phyloP scores from a whole-genome alignment of 1,284 basidiomycete species.

The Coriolopsis trogii region DNA sequence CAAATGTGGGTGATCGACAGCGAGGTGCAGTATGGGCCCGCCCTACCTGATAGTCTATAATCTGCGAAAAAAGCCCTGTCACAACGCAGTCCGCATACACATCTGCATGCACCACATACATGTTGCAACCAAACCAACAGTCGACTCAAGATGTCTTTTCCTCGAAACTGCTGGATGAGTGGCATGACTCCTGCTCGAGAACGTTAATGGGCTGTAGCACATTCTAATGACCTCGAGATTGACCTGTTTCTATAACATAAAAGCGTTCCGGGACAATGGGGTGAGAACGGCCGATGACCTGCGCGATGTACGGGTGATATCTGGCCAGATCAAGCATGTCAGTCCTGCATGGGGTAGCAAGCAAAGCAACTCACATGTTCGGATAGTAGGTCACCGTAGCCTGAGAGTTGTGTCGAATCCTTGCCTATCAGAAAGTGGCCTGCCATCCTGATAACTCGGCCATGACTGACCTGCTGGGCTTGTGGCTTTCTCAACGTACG shows the following conservation, averaged over 20 bases:
- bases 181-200: slow-evolving; percentile 4
- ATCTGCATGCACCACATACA: not conserved
- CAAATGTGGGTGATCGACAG: not conserved
- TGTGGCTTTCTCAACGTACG: slow-evolving; percentile 1
- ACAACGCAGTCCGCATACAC: not conserved
- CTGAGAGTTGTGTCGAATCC: not conserved
- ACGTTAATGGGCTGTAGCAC: too few species aligned
- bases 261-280: slow-evolving; percentile 7
- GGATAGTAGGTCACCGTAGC: slow-evolving; percentile 6
- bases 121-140: slow-evolving; percentile 11
- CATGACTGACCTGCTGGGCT: not conserved
- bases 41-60: slow-evolving; percentile 14
- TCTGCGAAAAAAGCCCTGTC: not conserved
- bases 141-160: slow-evolving; percentile 4
- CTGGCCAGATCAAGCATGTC: not conserved
- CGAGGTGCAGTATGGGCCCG: too few species aligned
- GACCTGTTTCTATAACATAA: slow-evolving; percentile 16
- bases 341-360: not conserved
- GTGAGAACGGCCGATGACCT: slow-evolving; percentile 14
- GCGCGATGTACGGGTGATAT: slow-evolving; percentile 17
- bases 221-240: not conserved
- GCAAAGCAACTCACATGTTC: slow-evolving; percentile 1
- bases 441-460: not conserved
- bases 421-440: too few species aligned
- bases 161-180: slow-evolving; percentile 9